Conservation (phyloP, 805 yeast species). For the Wickerhamomyces chaumierensis region DNA sequence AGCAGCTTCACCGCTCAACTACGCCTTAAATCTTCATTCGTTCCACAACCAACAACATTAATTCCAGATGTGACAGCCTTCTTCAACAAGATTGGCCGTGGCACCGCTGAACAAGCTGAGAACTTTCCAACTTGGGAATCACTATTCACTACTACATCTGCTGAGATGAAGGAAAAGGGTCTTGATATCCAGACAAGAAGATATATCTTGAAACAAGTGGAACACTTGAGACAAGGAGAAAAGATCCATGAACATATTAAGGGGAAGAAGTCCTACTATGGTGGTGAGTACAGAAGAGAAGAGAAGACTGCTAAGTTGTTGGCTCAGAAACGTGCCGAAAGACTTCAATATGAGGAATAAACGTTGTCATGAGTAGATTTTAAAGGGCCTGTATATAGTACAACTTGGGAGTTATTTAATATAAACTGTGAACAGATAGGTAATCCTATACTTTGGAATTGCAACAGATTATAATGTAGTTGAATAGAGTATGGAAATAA, state of each 20-base stretch:
- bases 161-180: conserved; percentile 61
- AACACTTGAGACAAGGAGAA: conserved; percentile 49
- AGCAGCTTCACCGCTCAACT: not conserved
- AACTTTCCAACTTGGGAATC: conserved; percentile 60
- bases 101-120: conserved; percentile 54
- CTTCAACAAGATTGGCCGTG: conserved; percentile 69
- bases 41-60: conserved; percentile 38
- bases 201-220: conserved; percentile 64
- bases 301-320: conserved; percentile 51
- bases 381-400: conserved; percentile 2
- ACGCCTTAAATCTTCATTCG: not conserved
- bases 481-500: not conserved
- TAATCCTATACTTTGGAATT: too few relatives aligned
- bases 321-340: conserved; percentile 25
- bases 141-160: conserved; percentile 46
- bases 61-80: conserved; percentile 68
- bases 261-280: conserved; percentile 66
- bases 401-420: not conserved
- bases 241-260: conserved; percentile 43
- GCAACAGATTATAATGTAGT: too few relatives aligned
- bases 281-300: conserved; percentile 78
- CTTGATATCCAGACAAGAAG: conserved; percentile 62
- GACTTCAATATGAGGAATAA: conserved; percentile 18
- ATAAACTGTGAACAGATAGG: too few relatives aligned
- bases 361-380: too few relatives aligned